Evolutionary conservation across 371 early-diverging fungal genomes (phyloP).

Genomic region (Mucor lusitanicus): DNA sequence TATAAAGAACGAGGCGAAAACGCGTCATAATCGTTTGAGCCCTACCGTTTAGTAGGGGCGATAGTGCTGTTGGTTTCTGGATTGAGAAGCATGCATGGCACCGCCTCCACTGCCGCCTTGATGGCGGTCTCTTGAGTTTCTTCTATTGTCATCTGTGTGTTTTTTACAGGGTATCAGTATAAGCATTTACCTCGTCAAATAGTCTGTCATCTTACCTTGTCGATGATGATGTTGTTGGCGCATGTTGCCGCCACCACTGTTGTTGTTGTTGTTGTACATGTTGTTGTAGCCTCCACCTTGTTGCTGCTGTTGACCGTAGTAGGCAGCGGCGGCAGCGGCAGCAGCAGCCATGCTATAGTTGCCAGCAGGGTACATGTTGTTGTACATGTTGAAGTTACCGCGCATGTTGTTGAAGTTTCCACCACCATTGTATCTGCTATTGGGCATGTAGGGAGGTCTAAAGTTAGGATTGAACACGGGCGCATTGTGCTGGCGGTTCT

Average conservation of each 20-base stretch:
- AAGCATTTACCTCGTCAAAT: not conserved
- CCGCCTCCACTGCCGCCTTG: constrained; percentile 25
- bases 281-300: constrained; percentile 8
- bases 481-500: constrained; percentile 18
- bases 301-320: constrained; percentile 13
- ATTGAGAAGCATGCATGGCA: constrained; percentile 42
- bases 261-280: not conserved
- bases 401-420: constrained; percentile 28
- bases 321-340: constrained; percentile 10
- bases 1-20: constrained; percentile 1
- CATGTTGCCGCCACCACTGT: constrained; percentile 4
- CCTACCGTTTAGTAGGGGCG: constrained; percentile 32
- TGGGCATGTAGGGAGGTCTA: constrained; percentile 42
- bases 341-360: constrained; percentile 33
- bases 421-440: constrained; percentile 36
- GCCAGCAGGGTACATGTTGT: constrained; percentile 28
- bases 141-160: constrained; percentile 12
- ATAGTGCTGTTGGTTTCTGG: constrained; percentile 38
- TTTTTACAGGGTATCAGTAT: not conserved
- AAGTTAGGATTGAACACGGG: constrained; percentile 29
- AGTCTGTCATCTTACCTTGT: not conserved
- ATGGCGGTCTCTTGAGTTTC: constrained; percentile 14
- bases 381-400: constrained; percentile 23
- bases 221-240: constrained; percentile 9
- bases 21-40: not conserved